Conservation (phyloP, 1,139 yeast genomes). For the Yamadazyma dushanensis region DNA sequence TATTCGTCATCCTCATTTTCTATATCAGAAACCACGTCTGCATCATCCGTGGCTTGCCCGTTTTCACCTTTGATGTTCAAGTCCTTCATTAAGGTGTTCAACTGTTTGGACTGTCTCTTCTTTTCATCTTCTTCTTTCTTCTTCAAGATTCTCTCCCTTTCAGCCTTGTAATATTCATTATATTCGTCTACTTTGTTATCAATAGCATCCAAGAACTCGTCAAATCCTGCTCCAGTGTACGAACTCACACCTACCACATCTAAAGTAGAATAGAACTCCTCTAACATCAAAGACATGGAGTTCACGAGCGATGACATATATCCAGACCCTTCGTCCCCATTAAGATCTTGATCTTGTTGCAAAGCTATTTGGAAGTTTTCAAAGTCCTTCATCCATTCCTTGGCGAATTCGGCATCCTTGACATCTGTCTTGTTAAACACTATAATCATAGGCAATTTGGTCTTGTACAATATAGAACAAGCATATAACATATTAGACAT, state of each 20-base stretch:
- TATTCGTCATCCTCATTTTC: conserved; percentile 54
- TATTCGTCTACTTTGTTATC: conserved; percentile 88
- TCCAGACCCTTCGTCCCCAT: conserved; percentile 76
- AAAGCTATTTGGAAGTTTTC: conserved; percentile 86
- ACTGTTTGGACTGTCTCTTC: conserved; percentile 66
- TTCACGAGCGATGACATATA: conserved; percentile 93
- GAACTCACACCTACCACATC: conserved; percentile 93
- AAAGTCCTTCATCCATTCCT: conserved; percentile 97
- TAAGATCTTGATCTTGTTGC: conserved; percentile 57
- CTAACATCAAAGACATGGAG: conserved; percentile 94
- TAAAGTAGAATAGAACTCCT: conserved; percentile 90
- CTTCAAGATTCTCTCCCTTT: conserved; percentile 77
- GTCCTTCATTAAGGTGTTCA: conserved; percentile 78
- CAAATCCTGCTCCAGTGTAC: conserved; percentile 91
- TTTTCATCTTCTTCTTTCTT: conserved; percentile 78
- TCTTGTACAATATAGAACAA: conserved; percentile 92
- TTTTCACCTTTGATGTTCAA: conserved; percentile 56
- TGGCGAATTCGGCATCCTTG: conserved; percentile 79
- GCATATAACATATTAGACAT: conserved; percentile 99
- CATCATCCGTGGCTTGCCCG: conserved; percentile 32
- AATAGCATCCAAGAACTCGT: conserved; percentile 80
- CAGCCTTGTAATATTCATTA: conserved; percentile 77
- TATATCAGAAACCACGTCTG: conserved; percentile 72
- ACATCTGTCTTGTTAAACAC: conserved; percentile 97
- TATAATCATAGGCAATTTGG: conserved; percentile 93